Percentiles rank a stretch among this genome's conserved stretches.
phyloP scores from a whole-genome alignment of 177 flowering plant species.

The Tripterygium wilfordii region DNA sequence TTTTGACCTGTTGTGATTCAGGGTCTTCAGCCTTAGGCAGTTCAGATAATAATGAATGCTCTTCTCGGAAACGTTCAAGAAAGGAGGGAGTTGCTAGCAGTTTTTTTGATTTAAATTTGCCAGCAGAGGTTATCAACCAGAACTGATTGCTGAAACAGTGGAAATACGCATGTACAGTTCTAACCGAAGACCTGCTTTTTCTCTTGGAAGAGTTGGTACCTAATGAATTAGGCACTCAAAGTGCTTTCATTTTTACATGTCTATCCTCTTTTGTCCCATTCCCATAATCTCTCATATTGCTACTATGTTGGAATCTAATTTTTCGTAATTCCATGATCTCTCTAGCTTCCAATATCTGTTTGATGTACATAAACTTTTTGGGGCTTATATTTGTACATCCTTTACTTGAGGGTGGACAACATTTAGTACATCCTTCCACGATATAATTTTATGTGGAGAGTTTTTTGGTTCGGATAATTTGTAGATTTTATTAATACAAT shows the following conservation, averaged over 20 bases:
- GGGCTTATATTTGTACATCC: constrained; percentile 8
- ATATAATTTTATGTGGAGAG: too few species aligned
- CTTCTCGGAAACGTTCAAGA: constrained; percentile 61
- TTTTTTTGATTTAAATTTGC: constrained; percentile 65
- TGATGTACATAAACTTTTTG: constrained; percentile 11
- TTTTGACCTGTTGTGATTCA: too few species aligned
- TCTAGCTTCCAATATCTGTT: background rate
- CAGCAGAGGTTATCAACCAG: constrained; percentile 53
- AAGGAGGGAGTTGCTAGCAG: constrained; percentile 33
- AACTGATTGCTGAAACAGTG: constrained; percentile 15
- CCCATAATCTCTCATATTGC: background rate
- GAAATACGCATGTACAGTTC: constrained; percentile 36
- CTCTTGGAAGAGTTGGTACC: constrained; percentile 1
- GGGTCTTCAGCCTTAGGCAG: constrained; percentile 38
- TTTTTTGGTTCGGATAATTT: too few species aligned
- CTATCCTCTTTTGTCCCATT: constrained; percentile 3
- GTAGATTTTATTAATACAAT: too few species aligned
- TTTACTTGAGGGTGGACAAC: background rate
- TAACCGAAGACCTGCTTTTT: constrained; percentile 18
- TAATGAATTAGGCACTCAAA: background rate
- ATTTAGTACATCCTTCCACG: background rate
- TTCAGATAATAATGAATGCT: constrained; percentile 42
- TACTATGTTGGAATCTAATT: background rate
- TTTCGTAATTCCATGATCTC: background rate
- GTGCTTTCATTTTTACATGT: background rate